Percentiles rank a stretch among this genome's conserved stretches.
Conservation (phyloP, 2,329 filamentous ascomycete genomes). For the Fusarium irregulare region DNA sequence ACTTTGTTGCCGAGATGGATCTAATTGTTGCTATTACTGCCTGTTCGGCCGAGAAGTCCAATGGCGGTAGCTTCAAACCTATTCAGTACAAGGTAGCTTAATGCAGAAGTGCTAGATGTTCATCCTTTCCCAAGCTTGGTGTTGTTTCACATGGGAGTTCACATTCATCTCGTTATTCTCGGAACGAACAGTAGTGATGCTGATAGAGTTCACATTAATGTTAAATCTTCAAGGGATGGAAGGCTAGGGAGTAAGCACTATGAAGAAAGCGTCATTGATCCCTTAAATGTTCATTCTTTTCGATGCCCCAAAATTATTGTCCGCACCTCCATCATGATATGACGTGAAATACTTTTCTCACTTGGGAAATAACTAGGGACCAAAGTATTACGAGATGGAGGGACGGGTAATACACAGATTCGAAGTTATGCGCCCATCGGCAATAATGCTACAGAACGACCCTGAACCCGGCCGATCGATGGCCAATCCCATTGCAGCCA, state of each 20-base stretch:
- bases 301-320: background rate
- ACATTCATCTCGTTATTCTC: background rate
- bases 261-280: background rate
- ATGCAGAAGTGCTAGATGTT: background rate
- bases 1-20: conserved; percentile 8
- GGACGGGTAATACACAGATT: background rate
- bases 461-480: background rate
- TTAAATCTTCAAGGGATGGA: background rate
- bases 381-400: background rate
- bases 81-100: conserved; percentile 4
- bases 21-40: conserved; percentile 7
- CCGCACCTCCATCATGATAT: background rate
- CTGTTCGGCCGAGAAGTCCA: conserved; percentile 4
- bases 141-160: background rate
- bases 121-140: background rate
- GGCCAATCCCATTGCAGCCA: background rate
- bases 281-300: background rate
- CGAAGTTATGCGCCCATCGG: background rate
- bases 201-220: background rate
- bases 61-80: conserved; percentile 1
- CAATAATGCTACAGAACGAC: background rate
- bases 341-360: background rate
- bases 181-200: background rate
- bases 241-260: background rate
- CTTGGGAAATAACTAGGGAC: background rate